Evolutionary conservation across 208 protist genomes (phyloP).

Genomic region (Leptomonas seymouri): DNA sequence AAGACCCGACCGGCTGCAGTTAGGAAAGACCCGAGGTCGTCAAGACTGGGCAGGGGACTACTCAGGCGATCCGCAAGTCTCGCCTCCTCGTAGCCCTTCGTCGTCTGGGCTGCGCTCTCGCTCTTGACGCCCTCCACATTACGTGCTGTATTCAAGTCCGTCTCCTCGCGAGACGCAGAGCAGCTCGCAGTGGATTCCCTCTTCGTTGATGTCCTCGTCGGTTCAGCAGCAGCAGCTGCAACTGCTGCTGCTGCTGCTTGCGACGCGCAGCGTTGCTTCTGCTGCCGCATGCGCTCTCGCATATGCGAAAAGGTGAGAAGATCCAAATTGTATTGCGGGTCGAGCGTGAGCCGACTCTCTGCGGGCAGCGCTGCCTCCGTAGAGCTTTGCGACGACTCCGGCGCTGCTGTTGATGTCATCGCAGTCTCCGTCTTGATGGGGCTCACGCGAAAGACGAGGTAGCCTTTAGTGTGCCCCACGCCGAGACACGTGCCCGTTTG

Average conservation of each 20-base stretch:
- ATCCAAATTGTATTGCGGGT: conserved; percentile 46
- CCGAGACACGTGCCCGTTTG: conserved; percentile 66
- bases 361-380: conserved; percentile 16
- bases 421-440: background rate
- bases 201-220: no score
- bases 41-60: background rate
- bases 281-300: conserved; percentile 23
- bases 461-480: conserved; percentile 71
- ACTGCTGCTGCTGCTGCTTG: conserved; percentile 8
- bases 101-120: background rate
- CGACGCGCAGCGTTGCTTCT: background rate
- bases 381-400: background rate
- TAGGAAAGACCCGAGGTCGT: conserved; percentile 24
- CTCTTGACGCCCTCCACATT: background rate
- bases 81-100: background rate
- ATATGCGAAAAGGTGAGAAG: conserved; percentile 33
- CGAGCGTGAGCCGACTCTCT: conserved; percentile 29
- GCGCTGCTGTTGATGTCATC: background rate
- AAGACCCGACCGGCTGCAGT: conserved; percentile 21
- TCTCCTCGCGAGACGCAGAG: background rate
- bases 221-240: no score
- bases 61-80: background rate
- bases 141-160: background rate
- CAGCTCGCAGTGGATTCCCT: background rate
- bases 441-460: conserved; percentile 62